Evolutionary conservation across 1,139 yeast species (phyloP), one percentile per base, ranked within the genome.

Genomic region (Taiozyma sp.): DNA sequence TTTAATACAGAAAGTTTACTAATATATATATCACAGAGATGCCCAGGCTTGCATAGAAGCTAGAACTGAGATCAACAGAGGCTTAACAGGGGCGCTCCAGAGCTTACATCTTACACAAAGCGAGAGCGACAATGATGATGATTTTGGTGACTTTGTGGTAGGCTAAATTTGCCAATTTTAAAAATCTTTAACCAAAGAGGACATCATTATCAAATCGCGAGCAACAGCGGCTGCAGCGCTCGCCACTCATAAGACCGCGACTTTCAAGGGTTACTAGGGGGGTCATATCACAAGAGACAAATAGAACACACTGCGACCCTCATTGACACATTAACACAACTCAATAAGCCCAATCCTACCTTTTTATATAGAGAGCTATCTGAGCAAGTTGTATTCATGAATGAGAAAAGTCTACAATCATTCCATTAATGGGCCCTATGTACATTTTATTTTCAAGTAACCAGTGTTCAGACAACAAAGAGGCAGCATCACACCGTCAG

Each of bases 91-190:
- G 23, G 9, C 24, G 13, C 23, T 38, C 14, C 41, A 38, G 14
- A 38, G 24, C 14, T 19, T 38, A 19, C 41, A 38, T 38, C 8
- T 38, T 8, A 6, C 41, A 38, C 41, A 19, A 54, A 38, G 41
- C 30, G 49, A 46, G 10, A 43, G 30, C 14, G 52, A 47, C 27
- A 61, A 59, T 44, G 63, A 61, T 47, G 74, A 69, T 45, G 77
- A 71, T 36, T 74, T 72, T 64, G 78, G 77, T 5, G 79, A 75
- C 50, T 74, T 73, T 56, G 71, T 70, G 16, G 57, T 22, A 16
- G 28, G 45, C n/a, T 22, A 22, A 34, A 24, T 1, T 24, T 8
- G 27, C 27, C 27, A 24, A 4, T 24, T 24, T 24, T 8, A 24
- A 24, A 24, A 24, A 2, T 19, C 3, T 19, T 2, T 19, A 19